Conservation (phyloP, 306 rosid species). For the Cyamopsis tetragonoloba region DNA sequence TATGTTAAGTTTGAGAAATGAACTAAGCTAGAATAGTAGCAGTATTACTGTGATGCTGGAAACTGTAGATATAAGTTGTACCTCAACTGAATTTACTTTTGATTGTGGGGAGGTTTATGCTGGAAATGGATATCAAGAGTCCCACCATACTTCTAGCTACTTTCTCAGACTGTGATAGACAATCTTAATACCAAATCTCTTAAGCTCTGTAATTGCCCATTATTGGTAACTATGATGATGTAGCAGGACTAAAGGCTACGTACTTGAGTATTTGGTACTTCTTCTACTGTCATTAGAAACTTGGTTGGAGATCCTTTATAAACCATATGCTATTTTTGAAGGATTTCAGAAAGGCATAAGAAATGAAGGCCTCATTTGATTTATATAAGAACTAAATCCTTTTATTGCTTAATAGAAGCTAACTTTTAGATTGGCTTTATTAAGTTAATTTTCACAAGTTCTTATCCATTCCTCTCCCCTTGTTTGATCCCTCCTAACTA, state of each 20-base stretch:
- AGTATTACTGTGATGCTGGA: neutral
- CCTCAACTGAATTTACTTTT: neutral
- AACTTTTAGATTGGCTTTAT: constrained; percentile 2
- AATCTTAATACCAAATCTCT: neutral
- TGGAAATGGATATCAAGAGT: neutral
- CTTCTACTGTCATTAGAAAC: neutral
- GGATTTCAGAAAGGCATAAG: neutral
- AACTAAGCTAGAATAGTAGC: too few species aligned
- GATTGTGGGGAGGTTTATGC: constrained; percentile 6
- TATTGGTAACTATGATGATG: neutral
- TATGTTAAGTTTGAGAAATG: too few species aligned
- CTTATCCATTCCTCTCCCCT: too few species aligned
- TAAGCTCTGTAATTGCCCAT: neutral
- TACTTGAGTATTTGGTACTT: neutral
- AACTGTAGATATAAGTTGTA: neutral
- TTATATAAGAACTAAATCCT: neutral
- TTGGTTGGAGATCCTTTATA: neutral
- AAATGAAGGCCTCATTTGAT: neutral
- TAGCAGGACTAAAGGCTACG: neutral
- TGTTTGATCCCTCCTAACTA: too few species aligned
- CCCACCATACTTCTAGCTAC: neutral
- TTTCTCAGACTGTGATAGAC: neutral
- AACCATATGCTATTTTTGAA: neutral
- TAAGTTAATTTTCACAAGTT: neutral
- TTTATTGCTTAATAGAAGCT: neutral